A percentile compares a stretch with the other conserved stretches of the same genome.
phyloP scores from a whole-genome alignment of 495 filamentous ascomycete genomes.

The Trichoderma reesei region DNA sequence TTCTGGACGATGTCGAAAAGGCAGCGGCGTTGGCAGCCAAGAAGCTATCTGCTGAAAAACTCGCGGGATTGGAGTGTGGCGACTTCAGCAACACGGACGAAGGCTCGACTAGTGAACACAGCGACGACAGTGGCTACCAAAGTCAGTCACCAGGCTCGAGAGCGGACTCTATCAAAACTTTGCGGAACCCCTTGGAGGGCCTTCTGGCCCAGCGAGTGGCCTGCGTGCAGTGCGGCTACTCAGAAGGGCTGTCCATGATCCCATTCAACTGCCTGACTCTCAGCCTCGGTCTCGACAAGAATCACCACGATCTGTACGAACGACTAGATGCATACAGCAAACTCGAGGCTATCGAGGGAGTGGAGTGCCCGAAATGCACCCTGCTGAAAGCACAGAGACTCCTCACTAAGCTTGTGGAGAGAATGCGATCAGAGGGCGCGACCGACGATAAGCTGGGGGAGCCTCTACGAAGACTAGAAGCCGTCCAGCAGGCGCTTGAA shows the following conservation, averaged over 20 bases:
- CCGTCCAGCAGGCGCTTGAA: constrained; percentile 60
- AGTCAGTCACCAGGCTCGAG: constrained; percentile 23
- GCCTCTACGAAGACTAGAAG: constrained; percentile 41
- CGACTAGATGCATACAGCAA: constrained; percentile 78
- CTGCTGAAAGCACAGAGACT: constrained; percentile 41
- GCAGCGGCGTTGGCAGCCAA: constrained; percentile 48
- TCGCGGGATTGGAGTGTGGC: not conserved
- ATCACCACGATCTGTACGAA: constrained; percentile 55
- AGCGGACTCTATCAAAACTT: constrained; percentile 16
- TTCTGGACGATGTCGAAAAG: constrained; percentile 78
- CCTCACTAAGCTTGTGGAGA: constrained; percentile 29
- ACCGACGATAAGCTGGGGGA: constrained; percentile 17
- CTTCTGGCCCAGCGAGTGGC: constrained; percentile 82
- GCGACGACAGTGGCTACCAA: constrained; percentile 40
- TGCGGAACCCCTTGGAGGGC: constrained; percentile 67
- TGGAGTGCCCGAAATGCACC: constrained; percentile 89
- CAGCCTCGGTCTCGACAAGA: constrained; percentile 47
- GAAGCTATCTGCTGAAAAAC: constrained; percentile 17
- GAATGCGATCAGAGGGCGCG: constrained; percentile 14
- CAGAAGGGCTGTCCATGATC: constrained; percentile 75
- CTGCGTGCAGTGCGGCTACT: constrained; percentile 76
- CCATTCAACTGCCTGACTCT: constrained; percentile 94
- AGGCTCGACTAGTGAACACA: constrained; percentile 31
- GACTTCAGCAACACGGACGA: constrained; percentile 18
- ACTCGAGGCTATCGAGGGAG: constrained; percentile 73